These are phyloP conservation scores for Cotoneaster glaucophyllus DNA, from an alignment of 306 rosid genomes.

Conservation along the genomic window DNA sequence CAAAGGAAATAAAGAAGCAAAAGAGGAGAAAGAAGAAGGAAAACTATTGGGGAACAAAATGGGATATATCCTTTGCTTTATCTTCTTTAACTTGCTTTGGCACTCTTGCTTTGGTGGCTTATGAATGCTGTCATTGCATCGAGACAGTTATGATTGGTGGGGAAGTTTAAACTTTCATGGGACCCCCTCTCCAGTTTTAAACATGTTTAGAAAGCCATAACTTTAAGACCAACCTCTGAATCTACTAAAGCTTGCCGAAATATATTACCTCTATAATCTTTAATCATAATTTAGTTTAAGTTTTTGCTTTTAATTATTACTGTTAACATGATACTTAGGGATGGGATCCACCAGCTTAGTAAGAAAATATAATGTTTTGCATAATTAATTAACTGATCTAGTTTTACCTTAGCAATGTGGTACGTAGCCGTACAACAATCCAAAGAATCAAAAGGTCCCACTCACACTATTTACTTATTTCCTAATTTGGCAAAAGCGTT, in stretches of 20 bases:
- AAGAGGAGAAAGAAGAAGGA: too few species aligned
- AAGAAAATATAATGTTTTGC: conserved; percentile 7
- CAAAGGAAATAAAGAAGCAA: not conserved
- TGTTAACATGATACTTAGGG: not conserved
- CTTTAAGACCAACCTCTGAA: conserved; percentile 74
- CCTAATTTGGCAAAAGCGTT: conserved; percentile 24
- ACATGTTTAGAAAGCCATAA: conserved; percentile 32
- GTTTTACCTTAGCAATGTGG: conserved; percentile 17
- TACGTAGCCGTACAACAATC: conserved; percentile 50
- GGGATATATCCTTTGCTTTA: conserved; percentile 3
- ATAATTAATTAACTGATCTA: not conserved
- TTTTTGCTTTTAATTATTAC: not conserved
- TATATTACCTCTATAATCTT: conserved; percentile 1
- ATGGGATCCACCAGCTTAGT: conserved; percentile 32
- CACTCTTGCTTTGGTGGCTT: conserved; percentile 15
- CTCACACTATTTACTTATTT: conserved; percentile 13
- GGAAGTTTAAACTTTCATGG: not conserved
- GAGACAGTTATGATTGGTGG: conserved; percentile 1
- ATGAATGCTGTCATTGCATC: not conserved
- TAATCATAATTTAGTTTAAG: not conserved
- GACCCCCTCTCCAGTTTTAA: conserved; percentile 13
- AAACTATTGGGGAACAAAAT: not conserved
- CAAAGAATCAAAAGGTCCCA: conserved; percentile 28
- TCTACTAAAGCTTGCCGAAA: conserved; percentile 25
- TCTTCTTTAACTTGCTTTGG: conserved; percentile 28